Percentiles rank a stretch among this genome's conserved stretches.
These are phyloP conservation scores for Boletus subparvulus DNA, from an alignment of 768 basidiomycete species.

Conservation along the genomic window DNA sequence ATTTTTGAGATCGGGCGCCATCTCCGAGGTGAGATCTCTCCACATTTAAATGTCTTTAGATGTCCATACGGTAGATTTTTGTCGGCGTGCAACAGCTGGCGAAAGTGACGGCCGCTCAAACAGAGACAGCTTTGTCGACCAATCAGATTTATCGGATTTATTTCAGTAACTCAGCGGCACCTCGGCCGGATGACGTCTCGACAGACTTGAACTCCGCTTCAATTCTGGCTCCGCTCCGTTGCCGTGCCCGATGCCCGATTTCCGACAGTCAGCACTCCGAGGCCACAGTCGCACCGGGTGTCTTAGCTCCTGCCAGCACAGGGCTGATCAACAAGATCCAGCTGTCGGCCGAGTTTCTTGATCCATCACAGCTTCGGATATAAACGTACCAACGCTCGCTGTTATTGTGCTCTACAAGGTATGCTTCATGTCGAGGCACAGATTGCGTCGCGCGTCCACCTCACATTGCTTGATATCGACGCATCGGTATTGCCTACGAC, in stretches of 20 bases:
- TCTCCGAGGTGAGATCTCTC: background rate
- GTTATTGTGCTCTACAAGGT: background rate
- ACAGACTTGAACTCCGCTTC: background rate
- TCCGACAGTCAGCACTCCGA: background rate
- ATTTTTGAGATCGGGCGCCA: background rate
- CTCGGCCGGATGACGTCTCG: background rate
- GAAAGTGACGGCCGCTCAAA: background rate
- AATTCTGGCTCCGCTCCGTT: background rate
- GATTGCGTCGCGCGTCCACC: no score
- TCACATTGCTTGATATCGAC: background rate
- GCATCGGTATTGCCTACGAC: background rate
- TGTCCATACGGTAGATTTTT: background rate
- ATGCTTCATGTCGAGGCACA: background rate
- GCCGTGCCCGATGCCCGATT: background rate
- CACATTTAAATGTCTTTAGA: background rate
- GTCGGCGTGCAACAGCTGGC: background rate
- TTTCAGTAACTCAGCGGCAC: background rate
- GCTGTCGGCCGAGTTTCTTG: background rate
- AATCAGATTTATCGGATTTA: background rate
- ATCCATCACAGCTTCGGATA: background rate
- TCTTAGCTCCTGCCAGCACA: no score
- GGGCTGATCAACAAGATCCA: background rate
- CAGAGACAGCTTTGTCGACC: background rate
- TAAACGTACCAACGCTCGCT: background rate
- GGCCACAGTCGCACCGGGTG: no score